Base-by-base conservation (phyloP, 306 rosid species). In the Crataegus laevigata region DNA sequence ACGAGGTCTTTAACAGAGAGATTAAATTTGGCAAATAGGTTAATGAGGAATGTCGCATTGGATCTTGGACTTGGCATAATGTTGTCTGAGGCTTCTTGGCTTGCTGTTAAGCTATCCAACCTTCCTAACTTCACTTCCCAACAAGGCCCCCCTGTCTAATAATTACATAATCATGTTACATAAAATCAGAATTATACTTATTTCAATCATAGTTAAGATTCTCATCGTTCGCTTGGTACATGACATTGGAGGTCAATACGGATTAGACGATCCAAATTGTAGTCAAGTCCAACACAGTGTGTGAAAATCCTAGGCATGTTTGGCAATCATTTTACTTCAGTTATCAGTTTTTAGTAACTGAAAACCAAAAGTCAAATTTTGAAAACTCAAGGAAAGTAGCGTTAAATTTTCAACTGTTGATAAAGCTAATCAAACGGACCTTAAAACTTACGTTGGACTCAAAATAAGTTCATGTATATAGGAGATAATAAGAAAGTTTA, bases 51-150 rank as follows among this genome's bases (percentile, higher is more conserved):
- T 30, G 66, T 87, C 42, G 98, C 97, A 75, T 91, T 88, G 55
- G 97, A 80, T 83, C 96, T 90, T 84, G 98, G 98, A 63, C 96
- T 91, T 0, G 97, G 98, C 98, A 94, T 94, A 45, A 94, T 77
- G 3, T 82, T 71, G 76, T 78, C 52, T n/a, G 98, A 88, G 59
- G 88, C 89, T 63, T 90, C 86, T 82, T 91, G 96, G 77, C 50
- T 82, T 0, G 98, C 96, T 29, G 77, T 76, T 58, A 94, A 76
- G 82, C 97, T 88, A 77, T 94, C 98, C 71, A 94, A 74, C 83
- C 98, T 87, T 62, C 98, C 98, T 51, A 94, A 65, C 75, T 76
- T 85, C 66, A 94, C 98, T 71, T 84, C 78, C 98, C 98, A 94
- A 25, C 85, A 24, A 2, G 98, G 98, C 38, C 98, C 98, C 83